Base-by-base conservation (phyloP, 208 protist genomes). In the Trypanosoma caninum region DNA sequence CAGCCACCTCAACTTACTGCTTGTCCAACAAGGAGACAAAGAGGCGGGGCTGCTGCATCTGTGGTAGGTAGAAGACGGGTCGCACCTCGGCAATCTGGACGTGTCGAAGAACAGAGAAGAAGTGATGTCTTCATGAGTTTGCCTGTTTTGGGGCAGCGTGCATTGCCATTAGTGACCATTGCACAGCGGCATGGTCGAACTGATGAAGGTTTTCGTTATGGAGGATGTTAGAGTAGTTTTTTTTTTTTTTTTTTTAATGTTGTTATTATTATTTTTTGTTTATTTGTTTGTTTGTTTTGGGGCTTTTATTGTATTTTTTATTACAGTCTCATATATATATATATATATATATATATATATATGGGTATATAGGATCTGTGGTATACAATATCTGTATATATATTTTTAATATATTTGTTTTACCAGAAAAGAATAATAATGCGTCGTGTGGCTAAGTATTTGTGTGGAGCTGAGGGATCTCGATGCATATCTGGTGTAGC, bases 401-500 rank as follows among this genome's bases (percentile, higher is more conserved):
- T n/a, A n/a, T n/a, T n/a, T n/a, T n/a, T n/a, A n/a, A n/a, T n/a
- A n/a, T n/a, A n/a, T n/a, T n/a, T n/a, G n/a, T 33, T 42, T 58
- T 18, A 41, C 8, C 45, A 69, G 27, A 33, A 52, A 25, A 44
- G 33, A 0, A 48, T 59, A 9, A 62, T 33, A 62, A 91, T 94
- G 84, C 87, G 84, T 65, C 81, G 84, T 56, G 74, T 84, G 64
- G 41, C 80, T 48, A 58, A 60, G 38, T 65, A 64, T 28, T 55
- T 68, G 45, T 42, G 83, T 59, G 69, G 57, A 59, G 63, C 62
- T 28, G 40, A 68, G 61, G 73, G 83, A 56, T 66, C 61, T 66
- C 81, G 90, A 71, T 80, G 73, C 41, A 79, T 93, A 35, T 81
- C 75, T 25, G 88, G 91, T 60, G 87, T 87, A 13, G 84, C 91